A percentile compares a stretch with the other conserved stretches of the same genome.
phyloP scores from a whole-genome alignment of 768 basidiomycete genomes.

The Tubosaeta sp. region DNA sequence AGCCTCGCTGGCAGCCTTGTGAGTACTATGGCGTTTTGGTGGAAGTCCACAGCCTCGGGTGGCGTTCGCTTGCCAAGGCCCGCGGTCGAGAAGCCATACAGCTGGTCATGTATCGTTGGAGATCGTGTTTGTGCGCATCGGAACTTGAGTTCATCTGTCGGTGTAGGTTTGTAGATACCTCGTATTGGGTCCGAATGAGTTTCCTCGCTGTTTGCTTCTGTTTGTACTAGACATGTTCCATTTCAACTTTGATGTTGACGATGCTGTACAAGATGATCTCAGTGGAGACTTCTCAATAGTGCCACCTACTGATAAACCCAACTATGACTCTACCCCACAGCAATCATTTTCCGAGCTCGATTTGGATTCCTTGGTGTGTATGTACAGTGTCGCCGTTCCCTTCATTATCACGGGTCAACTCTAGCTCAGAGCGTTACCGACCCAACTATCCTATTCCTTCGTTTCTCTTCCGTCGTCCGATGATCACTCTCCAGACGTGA shows the following conservation, averaged over 20 bases:
- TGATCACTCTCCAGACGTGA: constrained; percentile 20
- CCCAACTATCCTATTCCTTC: constrained; percentile 77
- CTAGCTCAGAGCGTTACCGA: constrained; percentile 68
- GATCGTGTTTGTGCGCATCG: too few species aligned
- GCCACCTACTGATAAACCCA: constrained; percentile 5
- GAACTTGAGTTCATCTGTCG: too few species aligned
- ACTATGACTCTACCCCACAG: neutral
- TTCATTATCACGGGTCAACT: constrained; percentile 16
- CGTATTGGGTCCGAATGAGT: too few species aligned
- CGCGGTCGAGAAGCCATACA: neutral
- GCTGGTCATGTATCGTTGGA: too few species aligned
- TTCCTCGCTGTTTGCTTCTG: too few species aligned
- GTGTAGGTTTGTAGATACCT: too few species aligned
- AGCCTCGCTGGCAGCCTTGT: too few species aligned
- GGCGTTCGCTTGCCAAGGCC: neutral
- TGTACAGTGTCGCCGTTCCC: neutral
- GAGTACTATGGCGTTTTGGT: neutral
- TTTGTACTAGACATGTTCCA: constrained; percentile 31
- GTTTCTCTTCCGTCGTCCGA: constrained; percentile 46
- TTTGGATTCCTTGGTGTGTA: constrained; percentile 31
- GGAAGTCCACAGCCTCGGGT: constrained; percentile 11
- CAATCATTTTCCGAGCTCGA: constrained; percentile 26
- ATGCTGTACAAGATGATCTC: constrained; percentile 32
- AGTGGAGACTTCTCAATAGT: neutral
- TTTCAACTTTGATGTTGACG: constrained; percentile 56